These are phyloP conservation scores for Venturia nashicola DNA, from an alignment of 2,329 filamentous ascomycete genomes.

Conservation along the genomic window DNA sequence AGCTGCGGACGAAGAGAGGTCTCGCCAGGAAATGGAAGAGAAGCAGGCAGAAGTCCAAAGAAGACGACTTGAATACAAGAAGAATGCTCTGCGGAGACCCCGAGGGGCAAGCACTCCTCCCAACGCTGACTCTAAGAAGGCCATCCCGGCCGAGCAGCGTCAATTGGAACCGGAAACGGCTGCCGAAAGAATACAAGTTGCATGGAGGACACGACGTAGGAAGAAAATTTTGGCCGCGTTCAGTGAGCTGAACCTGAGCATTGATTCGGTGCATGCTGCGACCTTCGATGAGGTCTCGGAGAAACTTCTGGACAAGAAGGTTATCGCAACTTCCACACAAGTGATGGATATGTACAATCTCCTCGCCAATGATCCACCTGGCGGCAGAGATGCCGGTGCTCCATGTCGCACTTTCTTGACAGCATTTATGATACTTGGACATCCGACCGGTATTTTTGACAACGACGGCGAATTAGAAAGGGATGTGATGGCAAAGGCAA, in stretches of 20 bases:
- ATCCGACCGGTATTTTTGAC: conserved; percentile 65
- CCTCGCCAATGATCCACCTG: conserved; percentile 41
- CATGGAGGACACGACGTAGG: conserved; percentile 51
- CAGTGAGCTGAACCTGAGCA: conserved; percentile 51
- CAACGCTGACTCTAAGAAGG: conserved; percentile 32
- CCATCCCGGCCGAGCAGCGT: conserved; percentile 13
- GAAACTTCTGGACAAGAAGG: conserved; percentile 53
- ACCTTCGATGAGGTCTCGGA: conserved; percentile 64
- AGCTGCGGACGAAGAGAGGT: conserved; percentile 57
- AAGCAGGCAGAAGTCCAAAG: conserved; percentile 65
- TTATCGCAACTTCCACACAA: conserved; percentile 52
- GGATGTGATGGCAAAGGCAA: conserved; percentile 65
- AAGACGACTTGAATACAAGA: conserved; percentile 45
- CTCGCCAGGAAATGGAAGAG: conserved; percentile 67
- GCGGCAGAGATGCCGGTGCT: conserved; percentile 47
- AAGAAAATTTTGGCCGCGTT: conserved; percentile 54
- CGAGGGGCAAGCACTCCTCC: conserved; percentile 41
- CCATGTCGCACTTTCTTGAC: conserved; percentile 55
- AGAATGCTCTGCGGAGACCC: conserved; percentile 41
- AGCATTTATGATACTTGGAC: conserved; percentile 67
- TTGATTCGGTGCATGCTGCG: conserved; percentile 57
- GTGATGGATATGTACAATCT: conserved; percentile 60
- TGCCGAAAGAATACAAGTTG: conserved; percentile 53
- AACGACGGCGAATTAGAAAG: conserved; percentile 58
- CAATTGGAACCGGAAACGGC: conserved; percentile 48